A percentile compares a stretch with the other conserved stretches of the same genome.
Conservation (phyloP, 352 stramenopile genomes). For the Elongisporangium senticosum region DNA sequence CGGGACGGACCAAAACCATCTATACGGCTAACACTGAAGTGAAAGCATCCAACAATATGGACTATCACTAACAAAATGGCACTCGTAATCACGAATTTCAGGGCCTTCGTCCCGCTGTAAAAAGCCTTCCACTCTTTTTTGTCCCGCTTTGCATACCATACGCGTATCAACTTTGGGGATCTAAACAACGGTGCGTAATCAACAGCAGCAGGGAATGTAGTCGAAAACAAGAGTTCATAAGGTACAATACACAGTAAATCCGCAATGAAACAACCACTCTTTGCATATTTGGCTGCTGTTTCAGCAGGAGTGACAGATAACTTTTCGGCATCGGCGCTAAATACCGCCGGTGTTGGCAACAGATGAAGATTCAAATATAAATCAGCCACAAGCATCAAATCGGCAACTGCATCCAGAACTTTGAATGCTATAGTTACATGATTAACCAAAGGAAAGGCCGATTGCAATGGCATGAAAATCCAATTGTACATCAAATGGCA, state of each 20-base stretch:
- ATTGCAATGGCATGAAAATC: conserved; percentile 27
- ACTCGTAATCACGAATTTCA: background rate
- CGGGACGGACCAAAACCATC: conserved; percentile 19
- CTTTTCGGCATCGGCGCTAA: conserved; percentile 17
- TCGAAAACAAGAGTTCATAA: conserved; percentile 28
- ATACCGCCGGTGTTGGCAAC: conserved; percentile 6
- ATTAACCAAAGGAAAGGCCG: conserved; percentile 32
- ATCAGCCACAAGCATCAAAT: conserved; percentile 32
- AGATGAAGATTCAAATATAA: conserved; percentile 52
- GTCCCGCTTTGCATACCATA: background rate
- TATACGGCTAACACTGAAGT: conserved; percentile 27
- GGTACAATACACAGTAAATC: conserved; percentile 43
- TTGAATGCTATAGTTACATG: conserved; percentile 9
- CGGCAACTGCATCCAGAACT: conserved; percentile 16
- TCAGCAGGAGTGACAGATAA: conserved; percentile 11
- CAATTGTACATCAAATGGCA: conserved; percentile 34
- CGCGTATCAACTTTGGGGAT: background rate
- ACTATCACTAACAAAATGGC: conserved; percentile 39
- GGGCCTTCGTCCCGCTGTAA: background rate
- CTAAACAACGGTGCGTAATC: background rate
- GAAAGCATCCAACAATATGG: conserved; percentile 43
- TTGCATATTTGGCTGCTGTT: conserved; percentile 22
- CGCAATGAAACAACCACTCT: conserved; percentile 10
- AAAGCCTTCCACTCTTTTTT: background rate
- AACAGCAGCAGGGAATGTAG: background rate